Percentiles rank a stretch among this genome's conserved stretches.
phyloP scores from a whole-genome alignment of 2,329 filamentous ascomycete species.

The Penicillium sp. region DNA sequence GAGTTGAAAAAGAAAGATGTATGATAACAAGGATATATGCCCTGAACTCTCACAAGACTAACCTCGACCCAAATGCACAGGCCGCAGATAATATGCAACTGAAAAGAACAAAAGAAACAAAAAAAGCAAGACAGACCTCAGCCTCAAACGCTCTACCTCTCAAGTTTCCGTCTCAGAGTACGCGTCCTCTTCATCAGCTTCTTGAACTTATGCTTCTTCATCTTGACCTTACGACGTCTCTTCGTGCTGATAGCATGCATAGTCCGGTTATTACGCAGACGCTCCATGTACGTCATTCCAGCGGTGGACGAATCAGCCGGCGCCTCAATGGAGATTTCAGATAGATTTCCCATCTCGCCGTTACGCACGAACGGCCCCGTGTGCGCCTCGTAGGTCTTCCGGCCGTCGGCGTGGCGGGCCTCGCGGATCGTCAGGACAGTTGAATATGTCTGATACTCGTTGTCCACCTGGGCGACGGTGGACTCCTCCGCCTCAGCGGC shows the following conservation, averaged over 20 bases:
- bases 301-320: constrained; percentile 41
- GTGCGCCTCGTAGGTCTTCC: constrained; percentile 51
- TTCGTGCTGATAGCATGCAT: constrained; percentile 88
- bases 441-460: constrained; percentile 44
- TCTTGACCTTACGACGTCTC: constrained; percentile 89
- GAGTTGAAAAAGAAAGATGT: constrained; percentile 15
- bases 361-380: constrained; percentile 49
- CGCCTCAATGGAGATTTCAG: constrained; percentile 53
- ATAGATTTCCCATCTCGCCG: constrained; percentile 37
- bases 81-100: constrained; percentile 23
- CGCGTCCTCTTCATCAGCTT: constrained; percentile 93
- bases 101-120: constrained; percentile 15
- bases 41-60: constrained; percentile 20
- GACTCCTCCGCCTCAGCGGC: constrained; percentile 33
- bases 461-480: constrained; percentile 37
- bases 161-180: constrained; percentile 80
- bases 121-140: constrained; percentile 7
- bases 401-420: constrained; percentile 48
- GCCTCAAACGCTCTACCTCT: constrained; percentile 45
- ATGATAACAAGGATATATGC: constrained; percentile 21
- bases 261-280: constrained; percentile 55
- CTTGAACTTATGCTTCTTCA: constrained; percentile 99
- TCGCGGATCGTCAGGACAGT: constrained; percentile 53
- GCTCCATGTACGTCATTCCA: constrained; percentile 58
- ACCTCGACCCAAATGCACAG: constrained; percentile 22